phyloP scores from a whole-genome alignment of 495 filamentous ascomycete species.

The Talaromyces stipitatus region DNA sequence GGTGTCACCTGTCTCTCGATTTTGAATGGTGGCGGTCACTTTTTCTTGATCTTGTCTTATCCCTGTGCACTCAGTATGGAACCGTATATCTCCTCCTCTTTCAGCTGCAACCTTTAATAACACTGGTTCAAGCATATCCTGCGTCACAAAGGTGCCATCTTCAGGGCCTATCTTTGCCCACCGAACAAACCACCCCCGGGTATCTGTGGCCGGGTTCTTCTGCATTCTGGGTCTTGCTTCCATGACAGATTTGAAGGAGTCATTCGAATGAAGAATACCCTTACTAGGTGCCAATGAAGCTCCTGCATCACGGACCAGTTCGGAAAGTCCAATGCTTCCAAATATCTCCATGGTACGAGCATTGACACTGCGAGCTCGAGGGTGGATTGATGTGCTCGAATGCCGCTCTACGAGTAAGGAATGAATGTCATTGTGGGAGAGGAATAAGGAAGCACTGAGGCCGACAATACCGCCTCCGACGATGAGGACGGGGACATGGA shows the following conservation, averaged over 20 bases:
- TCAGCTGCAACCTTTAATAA: conserved; percentile 12
- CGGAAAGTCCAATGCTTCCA: conserved; percentile 11
- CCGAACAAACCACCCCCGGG: not conserved
- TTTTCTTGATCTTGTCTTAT: conserved; percentile 7
- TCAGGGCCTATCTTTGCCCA: conserved; percentile 2
- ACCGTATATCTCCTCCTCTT: conserved; percentile 12
- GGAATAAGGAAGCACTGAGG: conserved; percentile 15
- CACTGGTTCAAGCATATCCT: conserved; percentile 14
- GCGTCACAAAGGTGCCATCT: conserved; percentile 12
- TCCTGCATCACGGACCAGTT: conserved; percentile 3
- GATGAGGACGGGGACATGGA: conserved; percentile 11
- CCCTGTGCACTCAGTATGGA: conserved; percentile 8
- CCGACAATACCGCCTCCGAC: conserved; percentile 21
- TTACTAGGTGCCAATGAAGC: conserved; percentile 8
- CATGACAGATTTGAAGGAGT: conserved; percentile 16
- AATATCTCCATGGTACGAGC: conserved; percentile 19
- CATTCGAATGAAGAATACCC: conserved; percentile 13
- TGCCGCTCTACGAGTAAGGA: conserved; percentile 17
- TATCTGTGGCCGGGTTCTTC: not conserved
- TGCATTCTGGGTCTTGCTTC: conserved; percentile 9
- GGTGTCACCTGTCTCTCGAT: conserved; percentile 10
- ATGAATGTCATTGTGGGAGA: conserved; percentile 14
- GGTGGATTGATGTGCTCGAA: conserved; percentile 16
- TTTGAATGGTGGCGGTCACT: conserved; percentile 10
- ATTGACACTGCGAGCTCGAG: conserved; percentile 21